Conservation (phyloP, 148 eudicot genomes). For the Rhododendron henanense region DNA sequence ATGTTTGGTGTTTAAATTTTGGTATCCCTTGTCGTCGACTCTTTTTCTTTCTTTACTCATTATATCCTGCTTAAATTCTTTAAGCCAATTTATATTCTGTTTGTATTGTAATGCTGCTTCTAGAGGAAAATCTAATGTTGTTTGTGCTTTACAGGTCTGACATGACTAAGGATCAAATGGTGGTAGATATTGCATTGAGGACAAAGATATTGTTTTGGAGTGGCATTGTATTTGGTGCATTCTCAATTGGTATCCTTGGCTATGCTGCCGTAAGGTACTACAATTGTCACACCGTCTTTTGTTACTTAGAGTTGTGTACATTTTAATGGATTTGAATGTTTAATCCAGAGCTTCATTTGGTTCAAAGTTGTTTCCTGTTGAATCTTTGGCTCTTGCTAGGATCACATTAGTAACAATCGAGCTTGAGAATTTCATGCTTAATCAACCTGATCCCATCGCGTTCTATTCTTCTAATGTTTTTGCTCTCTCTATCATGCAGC, state of each 20-base stretch:
- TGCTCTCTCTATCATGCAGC: not conserved
- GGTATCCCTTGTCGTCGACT: not conserved
- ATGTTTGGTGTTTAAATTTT: not conserved
- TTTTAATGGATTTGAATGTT: not conserved
- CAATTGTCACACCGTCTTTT: not conserved
- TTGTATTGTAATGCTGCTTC: not conserved
- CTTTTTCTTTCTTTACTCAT: not conserved
- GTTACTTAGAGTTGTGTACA: too few relatives aligned
- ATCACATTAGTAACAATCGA: not conserved
- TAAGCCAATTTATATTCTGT: not conserved
- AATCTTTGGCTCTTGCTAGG: not conserved
- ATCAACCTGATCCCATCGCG: not conserved
- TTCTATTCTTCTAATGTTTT: not conserved
- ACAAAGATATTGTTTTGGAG: conserved; percentile 61
- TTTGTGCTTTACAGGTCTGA: conserved; percentile 48
- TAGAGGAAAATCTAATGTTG: not conserved
- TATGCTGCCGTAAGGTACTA: conserved; percentile 61
- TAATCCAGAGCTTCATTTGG: not conserved
- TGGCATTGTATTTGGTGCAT: conserved; percentile 57
- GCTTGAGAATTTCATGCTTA: not conserved
- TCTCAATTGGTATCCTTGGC: conserved; percentile 66
- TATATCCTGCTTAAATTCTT: not conserved
- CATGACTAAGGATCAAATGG: conserved; percentile 71
- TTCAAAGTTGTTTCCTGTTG: not conserved
- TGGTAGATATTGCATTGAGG: conserved; percentile 56